Base-by-base conservation (phyloP, 768 basidiomycete genomes). In the Royoungia palumana region DNA sequence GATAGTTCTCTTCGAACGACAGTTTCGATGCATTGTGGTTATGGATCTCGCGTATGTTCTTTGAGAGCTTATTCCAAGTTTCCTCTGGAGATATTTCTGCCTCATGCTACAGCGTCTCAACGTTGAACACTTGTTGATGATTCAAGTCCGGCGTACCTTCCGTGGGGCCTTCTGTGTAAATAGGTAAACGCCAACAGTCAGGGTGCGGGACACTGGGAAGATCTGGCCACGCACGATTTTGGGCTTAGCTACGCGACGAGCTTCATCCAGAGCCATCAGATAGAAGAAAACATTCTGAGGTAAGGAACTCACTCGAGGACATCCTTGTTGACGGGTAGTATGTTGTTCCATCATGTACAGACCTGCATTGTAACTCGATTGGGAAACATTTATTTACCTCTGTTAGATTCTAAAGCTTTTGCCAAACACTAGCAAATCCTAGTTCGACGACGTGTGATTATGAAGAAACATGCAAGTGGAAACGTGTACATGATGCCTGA, bases 41-140 rank as follows among this genome's bases (percentile, higher is more conserved):
- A 66, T 95, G 92, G 44, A 99, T 97, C 75, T 95, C 92, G 49
- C 82, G 78, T 57, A 99, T 94, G 55, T 97, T 96, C 53, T 76
- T 74, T 11, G 89, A 76, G 12, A 99, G 75, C 55, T 81, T 81
- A 6, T 75, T 64, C 91, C 94, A 96, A 36, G 86, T 94, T 56
- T 89, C 84, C 36, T 91, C 85, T 22, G 84, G 76, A n/a, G 88
- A 82, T 40, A 88, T 77, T 49, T 83, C 82, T 19, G 81, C 78
- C 10, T 83, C 86, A 68, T 82, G 85, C 89, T 92, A 54, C 32
- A 54, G 21, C 44, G 24, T 41, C 36, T 58, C 13, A 56, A 30
- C 45, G 32, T 30, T 8, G 6, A 34, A 43, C 24, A 17, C 6
- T 24, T 35, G 13, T 17, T 8, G 19, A 43, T 44, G 8, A 6